Base-by-base conservation (phyloP, 202 grass and related monocot species). In the Carex arenaria region DNA sequence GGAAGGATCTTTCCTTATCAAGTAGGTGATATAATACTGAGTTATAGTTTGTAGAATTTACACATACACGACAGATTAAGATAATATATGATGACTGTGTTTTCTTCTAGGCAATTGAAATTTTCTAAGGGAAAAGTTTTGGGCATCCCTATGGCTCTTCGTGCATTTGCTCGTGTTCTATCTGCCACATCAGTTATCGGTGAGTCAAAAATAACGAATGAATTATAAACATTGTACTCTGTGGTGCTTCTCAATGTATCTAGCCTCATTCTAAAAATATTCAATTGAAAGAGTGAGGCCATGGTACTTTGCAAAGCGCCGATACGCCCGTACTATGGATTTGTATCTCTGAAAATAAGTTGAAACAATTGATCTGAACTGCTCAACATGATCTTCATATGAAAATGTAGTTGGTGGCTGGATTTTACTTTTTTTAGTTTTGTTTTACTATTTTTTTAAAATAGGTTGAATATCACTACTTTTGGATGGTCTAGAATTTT, bases 121-220 rank as follows among this genome's bases (percentile, higher is more conserved):
- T 80, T 76, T 76, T 72, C 52, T 40, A 83, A 75, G 75, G 79
- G 89, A 61, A 92, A 91, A 80, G 73, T 84, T 56, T 82, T 82
- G 14, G 87, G 90, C 26, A 86, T 94, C 83, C 87, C 94, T 9
- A 87, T 85, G 78, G 86, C 86, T 52, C 84, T 94, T 23, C 90
- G 88, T 45, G 90, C 94, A 84, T 94, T 90, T 94, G 75, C 89
- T 10, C 82, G 88, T 28, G 87, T 97, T 85, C 85, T 94, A 61
- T 85, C 53, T 80, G 88, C 85, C 36, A 87, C 73, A 10, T 97
- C 94, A 89, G 23, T 80, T 73, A 80, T 87, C 92, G 94, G 92
- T 97, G 57, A 55, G 40, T 78, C 52, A 17, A 63, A 22, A 62
- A 78, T 42, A n/a, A 81, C 2, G 3, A 59, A 64, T 81, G 26